Conservation (phyloP, 225 moss, liverwort and hornwort species). For the Sphagnum contortum region DNA sequence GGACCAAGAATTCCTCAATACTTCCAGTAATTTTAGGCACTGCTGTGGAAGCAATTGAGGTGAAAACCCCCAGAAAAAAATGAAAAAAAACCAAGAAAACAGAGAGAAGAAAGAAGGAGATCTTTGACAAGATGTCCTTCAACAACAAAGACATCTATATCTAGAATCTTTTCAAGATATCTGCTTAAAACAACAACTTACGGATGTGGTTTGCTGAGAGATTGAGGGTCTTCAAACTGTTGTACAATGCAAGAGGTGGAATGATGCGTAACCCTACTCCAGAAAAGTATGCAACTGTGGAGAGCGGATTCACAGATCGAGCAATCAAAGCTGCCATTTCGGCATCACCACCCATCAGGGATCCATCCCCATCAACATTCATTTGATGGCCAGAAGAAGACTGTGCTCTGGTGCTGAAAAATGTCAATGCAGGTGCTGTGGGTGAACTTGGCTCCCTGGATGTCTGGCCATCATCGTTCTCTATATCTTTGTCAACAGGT, state of each 20-base stretch:
- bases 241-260: conserved; percentile 62
- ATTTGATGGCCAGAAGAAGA: conserved; percentile 17
- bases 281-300: conserved; percentile 84
- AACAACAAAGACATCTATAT: too few species aligned
- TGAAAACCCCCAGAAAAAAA: too few species aligned
- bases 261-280: conserved; percentile 63
- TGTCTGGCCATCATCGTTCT: conserved; percentile 10
- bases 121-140: too few species aligned
- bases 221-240: conserved; percentile 65
- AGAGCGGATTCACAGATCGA: conserved; percentile 64
- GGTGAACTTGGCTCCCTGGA: conserved; percentile 38
- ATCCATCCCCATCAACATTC: conserved; percentile 21
- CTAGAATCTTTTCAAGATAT: too few species aligned
- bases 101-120: too few species aligned
- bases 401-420: conserved; percentile 24
- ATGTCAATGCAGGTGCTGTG: conserved; percentile 48
- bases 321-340: conserved; percentile 74
- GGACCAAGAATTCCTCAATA: too few species aligned
- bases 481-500: conserved; percentile 37
- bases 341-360: conserved; percentile 41
- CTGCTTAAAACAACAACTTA: conserved; percentile 6
- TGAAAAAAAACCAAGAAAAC: too few species aligned
- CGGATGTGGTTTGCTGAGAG: conserved; percentile 74
- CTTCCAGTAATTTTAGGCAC: too few species aligned
- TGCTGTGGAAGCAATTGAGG: too few species aligned